Base-by-base conservation (phyloP, 1,139 yeast species). In the Pichia cactophila region DNA sequence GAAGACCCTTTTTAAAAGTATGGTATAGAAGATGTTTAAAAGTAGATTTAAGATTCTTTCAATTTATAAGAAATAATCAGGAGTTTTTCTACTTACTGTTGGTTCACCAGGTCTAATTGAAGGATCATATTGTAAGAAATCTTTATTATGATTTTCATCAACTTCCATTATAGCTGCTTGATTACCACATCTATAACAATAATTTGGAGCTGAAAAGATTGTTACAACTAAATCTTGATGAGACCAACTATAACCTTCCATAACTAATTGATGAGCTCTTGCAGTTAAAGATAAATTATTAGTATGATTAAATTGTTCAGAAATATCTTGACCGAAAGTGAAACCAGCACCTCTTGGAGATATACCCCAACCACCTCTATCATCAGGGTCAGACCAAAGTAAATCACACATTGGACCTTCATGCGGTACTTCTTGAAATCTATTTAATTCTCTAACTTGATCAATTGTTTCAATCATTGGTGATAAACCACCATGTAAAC, bases 151-250 rank as follows among this genome's bases (percentile, higher is more conserved):
- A 64, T 82, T 83, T 69, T 88, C 98, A 68, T 90, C 97, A 56
- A 92, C 96, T 71, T 92, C 97, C 96, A 92, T 89, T 59, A 92
- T 89, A 42, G 98, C 97, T 36, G 98, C 98, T 71, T 90, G 97
- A 71, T 92, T 92, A 62, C 98, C 98, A 73, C 98, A 92, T 70
- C 97, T 76, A 66, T 89, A 89, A 69, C 97, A 89, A 67, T 89
- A 89, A 64, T 89, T 89, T 17, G 97, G 97, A 26, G 97, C 97
- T 17, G 92, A 81, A 75, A 95, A 92, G 46, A 92, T 94, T n/a
- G 98, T 92, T 83, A 82, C 89, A 86, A 90, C 57, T 76, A 69
- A 83, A 86, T 63, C 82, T 74, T 74, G 86, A 74, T 87, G 70
- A 73, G 62, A 68, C 90, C 79, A 80, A 74, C 68, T 72, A 69